Conservation (phyloP, 2,329 filamentous ascomycete genomes). For the Cucurbitaria berberidis region DNA sequence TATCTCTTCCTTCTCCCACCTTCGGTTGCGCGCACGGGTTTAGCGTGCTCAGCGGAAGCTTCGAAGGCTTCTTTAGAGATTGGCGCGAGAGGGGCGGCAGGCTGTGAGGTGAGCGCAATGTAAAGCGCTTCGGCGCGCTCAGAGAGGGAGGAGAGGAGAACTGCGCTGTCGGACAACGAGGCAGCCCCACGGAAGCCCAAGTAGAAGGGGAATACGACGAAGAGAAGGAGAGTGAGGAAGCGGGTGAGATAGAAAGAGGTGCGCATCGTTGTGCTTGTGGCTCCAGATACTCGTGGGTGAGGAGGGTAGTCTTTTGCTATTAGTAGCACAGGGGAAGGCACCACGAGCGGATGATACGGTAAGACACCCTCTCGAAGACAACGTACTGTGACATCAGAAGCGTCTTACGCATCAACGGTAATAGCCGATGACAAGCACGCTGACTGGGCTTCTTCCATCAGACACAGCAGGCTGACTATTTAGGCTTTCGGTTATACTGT, state of each 20-base stretch:
- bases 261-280: constrained; percentile 7
- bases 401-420: no score
- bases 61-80: constrained; percentile 1
- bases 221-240: constrained; percentile 7
- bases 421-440: neutral
- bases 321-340: neutral
- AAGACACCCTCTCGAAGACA: neutral
- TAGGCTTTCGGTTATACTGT: constrained; percentile 2
- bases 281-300: no score
- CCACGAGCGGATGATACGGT: neutral
- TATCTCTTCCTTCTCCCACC: constrained; percentile 6
- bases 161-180: constrained; percentile 8
- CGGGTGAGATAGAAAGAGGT: neutral
- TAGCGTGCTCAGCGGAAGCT: neutral
- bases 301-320: neutral
- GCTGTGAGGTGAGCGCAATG: neutral
- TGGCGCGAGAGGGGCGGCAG: constrained; percentile 2
- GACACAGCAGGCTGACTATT: neutral
- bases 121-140: constrained; percentile 5
- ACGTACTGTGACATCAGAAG: no score
- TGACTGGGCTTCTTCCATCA: neutral
- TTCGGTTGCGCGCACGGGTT: neutral
- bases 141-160: constrained; percentile 8
- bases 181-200: constrained; percentile 3
- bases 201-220: constrained; percentile 5